Percentiles rank a stretch among this genome's conserved stretches.
Evolutionary conservation across 495 filamentous ascomycete species (phyloP).

Genomic region (Neurospora sp.): DNA sequence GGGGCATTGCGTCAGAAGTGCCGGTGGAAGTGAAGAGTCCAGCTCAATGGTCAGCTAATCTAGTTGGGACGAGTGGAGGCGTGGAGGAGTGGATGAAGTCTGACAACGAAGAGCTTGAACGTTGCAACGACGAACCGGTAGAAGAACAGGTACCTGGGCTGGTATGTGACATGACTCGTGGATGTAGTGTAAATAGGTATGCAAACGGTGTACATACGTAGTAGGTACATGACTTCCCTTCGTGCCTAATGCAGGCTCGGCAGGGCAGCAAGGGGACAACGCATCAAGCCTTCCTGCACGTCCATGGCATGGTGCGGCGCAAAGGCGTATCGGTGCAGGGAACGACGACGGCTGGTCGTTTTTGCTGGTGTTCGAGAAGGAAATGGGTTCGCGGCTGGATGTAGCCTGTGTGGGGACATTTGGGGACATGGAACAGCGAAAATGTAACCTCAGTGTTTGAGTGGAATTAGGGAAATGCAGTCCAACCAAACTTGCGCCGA

Average conservation of each 20-base stretch:
- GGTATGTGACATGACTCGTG: not conserved
- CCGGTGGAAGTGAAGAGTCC: not conserved
- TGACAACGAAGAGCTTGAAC: not conserved
- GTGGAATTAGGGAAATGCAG: slow-evolving; percentile 20
- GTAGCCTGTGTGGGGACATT: slow-evolving; percentile 10
- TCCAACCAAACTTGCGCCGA: slow-evolving; percentile 23
- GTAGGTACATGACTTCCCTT: not conserved
- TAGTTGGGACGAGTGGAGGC: not conserved
- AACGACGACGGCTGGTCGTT: slow-evolving; percentile 4
- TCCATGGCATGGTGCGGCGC: slow-evolving; percentile 3
- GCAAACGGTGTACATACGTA: not conserved
- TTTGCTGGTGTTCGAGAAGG: slow-evolving; percentile 16
- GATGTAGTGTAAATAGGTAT: not conserved
- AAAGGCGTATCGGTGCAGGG: slow-evolving; percentile 8
- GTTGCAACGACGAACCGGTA: not conserved
- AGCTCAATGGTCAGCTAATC: not conserved
- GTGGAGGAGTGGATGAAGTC: not conserved
- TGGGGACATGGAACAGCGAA: slow-evolving; percentile 4
- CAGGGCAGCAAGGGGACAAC: slow-evolving; percentile 18
- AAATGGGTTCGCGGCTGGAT: slow-evolving; percentile 4
- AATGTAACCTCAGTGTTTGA: slow-evolving; percentile 23
- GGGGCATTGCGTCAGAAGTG: slow-evolving; percentile 13
- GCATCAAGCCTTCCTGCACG: slow-evolving; percentile 24
- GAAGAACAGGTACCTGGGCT: not conserved
- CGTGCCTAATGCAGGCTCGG: slow-evolving; percentile 14